Evolutionary conservation across 139 green algal genomes (phyloP).

Genomic region (Chlorella ohadii): DNA sequence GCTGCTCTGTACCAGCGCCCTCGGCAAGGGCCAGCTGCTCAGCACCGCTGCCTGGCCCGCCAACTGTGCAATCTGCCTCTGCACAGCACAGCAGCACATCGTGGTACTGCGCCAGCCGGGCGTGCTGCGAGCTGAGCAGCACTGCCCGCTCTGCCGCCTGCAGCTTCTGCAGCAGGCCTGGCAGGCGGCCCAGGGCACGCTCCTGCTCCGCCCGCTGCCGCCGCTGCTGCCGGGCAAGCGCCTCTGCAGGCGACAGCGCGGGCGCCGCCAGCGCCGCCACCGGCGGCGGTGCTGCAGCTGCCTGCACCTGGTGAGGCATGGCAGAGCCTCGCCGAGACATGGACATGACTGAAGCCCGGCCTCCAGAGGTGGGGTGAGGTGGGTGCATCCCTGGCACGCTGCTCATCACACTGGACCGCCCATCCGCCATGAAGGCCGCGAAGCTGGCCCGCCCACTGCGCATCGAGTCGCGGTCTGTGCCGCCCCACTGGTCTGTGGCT

Average conservation of each 20-base stretch:
- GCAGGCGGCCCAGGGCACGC: slow-evolving; percentile 21
- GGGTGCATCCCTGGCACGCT: background rate
- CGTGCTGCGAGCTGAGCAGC: slow-evolving; percentile 7
- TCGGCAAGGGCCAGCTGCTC: too few relatives aligned
- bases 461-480: background rate
- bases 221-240: background rate
- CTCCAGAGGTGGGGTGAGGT: background rate
- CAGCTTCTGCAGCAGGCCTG: slow-evolving; percentile 5
- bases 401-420: slow-evolving; percentile 16
- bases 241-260: too few relatives aligned
- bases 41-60: background rate
- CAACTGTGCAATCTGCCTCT: background rate
- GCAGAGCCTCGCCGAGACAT: too few relatives aligned
- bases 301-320: background rate
- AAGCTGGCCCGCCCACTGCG: slow-evolving; percentile 7
- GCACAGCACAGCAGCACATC: background rate
- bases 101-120: slow-evolving; percentile 19
- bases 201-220: slow-evolving; percentile 13
- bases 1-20: background rate
- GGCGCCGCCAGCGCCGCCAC: background rate
- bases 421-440: background rate
- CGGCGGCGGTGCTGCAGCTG: background rate
- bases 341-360: background rate
- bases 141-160: slow-evolving; percentile 2
- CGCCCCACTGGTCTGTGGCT: background rate